phyloP scores from a whole-genome alignment of 179 eudicot species.

The Silene noctiflora region DNA sequence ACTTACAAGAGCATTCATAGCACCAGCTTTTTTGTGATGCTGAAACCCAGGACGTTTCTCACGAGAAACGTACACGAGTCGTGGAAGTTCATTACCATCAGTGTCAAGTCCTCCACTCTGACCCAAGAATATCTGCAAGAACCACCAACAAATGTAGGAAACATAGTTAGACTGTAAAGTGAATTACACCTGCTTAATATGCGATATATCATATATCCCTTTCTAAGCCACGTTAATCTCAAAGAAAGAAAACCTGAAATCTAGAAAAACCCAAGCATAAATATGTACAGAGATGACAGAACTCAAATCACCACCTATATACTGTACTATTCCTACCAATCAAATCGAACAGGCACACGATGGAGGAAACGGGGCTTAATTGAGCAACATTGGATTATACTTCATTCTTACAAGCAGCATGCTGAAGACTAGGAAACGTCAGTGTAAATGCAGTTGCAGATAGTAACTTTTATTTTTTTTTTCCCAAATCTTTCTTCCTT shows the following conservation, averaged over 20 bases:
- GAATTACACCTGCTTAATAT: neutral
- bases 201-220: neutral
- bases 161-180: neutral
- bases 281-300: too few relatives aligned
- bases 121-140: slow-evolving; percentile 70
- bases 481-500: too few relatives aligned
- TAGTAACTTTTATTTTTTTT: too few relatives aligned
- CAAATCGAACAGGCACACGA: neutral
- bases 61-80: slow-evolving; percentile 87
- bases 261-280: too few relatives aligned
- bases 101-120: slow-evolving; percentile 77
- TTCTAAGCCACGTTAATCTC: neutral
- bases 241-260: too few relatives aligned
- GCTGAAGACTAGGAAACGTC: neutral
- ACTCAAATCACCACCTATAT: neutral
- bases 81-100: slow-evolving; percentile 81
- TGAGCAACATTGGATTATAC: neutral
- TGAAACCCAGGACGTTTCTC: slow-evolving; percentile 94
- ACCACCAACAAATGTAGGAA: neutral
- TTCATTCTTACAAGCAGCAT: neutral
- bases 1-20: slow-evolving; percentile 80
- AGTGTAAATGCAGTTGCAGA: neutral
- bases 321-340: neutral
- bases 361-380: neutral
- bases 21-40: slow-evolving; percentile 95